Base-by-base conservation (phyloP, 2,329 filamentous ascomycete genomes). In the Emmonsiellopsis sp. region DNA sequence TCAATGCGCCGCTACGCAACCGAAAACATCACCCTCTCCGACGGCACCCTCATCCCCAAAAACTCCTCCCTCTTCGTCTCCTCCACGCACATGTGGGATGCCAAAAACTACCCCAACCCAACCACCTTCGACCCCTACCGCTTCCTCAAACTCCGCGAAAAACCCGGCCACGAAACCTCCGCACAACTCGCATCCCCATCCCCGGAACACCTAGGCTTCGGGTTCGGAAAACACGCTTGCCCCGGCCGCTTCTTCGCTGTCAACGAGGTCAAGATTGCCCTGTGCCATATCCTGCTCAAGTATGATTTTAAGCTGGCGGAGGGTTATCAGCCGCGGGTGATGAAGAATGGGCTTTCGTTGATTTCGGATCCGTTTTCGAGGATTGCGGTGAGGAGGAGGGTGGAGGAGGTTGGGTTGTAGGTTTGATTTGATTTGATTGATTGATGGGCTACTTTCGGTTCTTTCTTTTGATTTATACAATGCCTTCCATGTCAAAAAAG, bases 181-280 rank as follows among this genome's bases (percentile, higher is more conserved):
- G 51, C 55, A 13, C 55, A 54, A 35, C 50, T 60, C n/a, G 57
- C 57, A 9, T 50, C 53, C 2, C 46, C 54, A 5, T 48, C 51
- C 15, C 40, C 45, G 8, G 54, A 57, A 26, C 48, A 66, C 52
- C 50, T 63, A 37, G 55, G 44, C 0, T 69, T 67, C 55, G 64
- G 66, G 11, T 54, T 61, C 34, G 68, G 68, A 11, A 56, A 59
- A 32, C 63, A 69, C 50, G 63, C 62, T 10, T 68, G 68, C 50
- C 67, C 67, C 8, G 67, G 68, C 2, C 58, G 67, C 10, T 69
- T 69, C 55, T 65, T 71, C 40, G 67, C 65, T 10, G 53, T 58
- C 7, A 63, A 63, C 35, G 64, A 67, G 54, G 60, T 69, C 50
- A 70, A 70, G 54, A 61, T 70, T 30, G 54, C 62, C 1, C 50